phyloP scores from a whole-genome alignment of 202 grass and related monocot species.

The Musa balbisiana region DNA sequence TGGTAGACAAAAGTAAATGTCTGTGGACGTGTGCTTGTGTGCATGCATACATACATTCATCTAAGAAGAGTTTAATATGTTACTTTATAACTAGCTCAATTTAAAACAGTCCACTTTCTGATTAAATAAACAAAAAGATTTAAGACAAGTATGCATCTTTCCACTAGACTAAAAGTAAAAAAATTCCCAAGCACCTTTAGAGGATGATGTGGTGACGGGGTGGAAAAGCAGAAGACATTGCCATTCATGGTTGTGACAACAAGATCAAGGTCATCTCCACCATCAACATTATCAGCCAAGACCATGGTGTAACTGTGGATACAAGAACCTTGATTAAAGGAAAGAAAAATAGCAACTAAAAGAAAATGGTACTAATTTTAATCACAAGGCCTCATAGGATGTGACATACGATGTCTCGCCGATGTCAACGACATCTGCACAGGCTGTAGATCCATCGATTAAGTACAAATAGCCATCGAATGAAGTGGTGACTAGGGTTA shows the following conservation, averaged over 20 bases:
- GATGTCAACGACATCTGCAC: slow-evolving; percentile 85
- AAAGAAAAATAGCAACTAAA: background rate
- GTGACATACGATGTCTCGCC: slow-evolving; percentile 81
- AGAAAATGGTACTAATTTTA: background rate
- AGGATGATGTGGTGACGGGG: slow-evolving; percentile 80
- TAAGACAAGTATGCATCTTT: background rate
- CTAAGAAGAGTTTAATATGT: background rate
- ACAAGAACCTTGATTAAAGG: background rate
- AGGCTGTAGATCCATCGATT: slow-evolving; percentile 80
- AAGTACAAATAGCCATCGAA: slow-evolving; percentile 46
- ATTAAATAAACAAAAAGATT: slow-evolving; percentile 6
- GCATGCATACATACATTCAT: too few relatives aligned
- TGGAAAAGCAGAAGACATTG: slow-evolving; percentile 94
- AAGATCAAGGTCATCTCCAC: slow-evolving; percentile 95
- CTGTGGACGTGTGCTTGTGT: too few relatives aligned
- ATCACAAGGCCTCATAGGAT: slow-evolving; percentile 19
- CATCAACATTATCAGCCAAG: slow-evolving; percentile 93
- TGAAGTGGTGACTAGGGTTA: slow-evolving; percentile 27
- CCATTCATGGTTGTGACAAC: slow-evolving; percentile 97
- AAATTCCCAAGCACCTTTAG: slow-evolving; percentile 44
- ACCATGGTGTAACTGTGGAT: slow-evolving; percentile 84
- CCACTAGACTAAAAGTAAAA: slow-evolving; percentile 13
- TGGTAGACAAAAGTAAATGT: background rate
- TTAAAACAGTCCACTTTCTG: background rate
- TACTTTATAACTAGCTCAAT: background rate